Evolutionary conservation across 371 early-diverging fungal species (phyloP), one percentile per base, ranked within the genome.

Genomic region (Apophysomyces variabilis): DNA sequence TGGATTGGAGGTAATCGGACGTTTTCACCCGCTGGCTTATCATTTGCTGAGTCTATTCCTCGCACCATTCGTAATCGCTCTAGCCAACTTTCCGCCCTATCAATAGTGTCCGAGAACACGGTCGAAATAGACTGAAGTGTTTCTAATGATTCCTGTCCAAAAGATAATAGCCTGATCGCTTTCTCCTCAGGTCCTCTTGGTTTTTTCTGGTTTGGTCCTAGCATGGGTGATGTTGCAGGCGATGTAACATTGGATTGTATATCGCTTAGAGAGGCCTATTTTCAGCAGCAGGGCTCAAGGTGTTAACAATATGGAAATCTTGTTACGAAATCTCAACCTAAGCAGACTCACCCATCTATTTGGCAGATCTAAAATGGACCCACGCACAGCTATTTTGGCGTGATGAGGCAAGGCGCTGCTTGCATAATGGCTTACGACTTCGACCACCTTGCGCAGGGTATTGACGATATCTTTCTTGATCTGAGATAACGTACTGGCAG

Each of bases 291-390:
- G 5, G 32, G 32, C 3, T 26, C 32, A 26, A 26, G 32, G 1
- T 26, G 32, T 26, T 26, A 26, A 26, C 3, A 26, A 26, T 26
- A 26, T 26, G 32, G 32, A 26, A 26, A 26, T 26, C 32, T 26
- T 26, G 32, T 26, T 26, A 26, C 3, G 32, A 26, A 3, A 26
- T 26, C 32, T 26, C 11, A 65, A 3, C 1, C 13, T 7, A 57
- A 35, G 18, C 39, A 57, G n/a, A 35, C 70, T 74, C 45, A 86
- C 89, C 95, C 95, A 95, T 66, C 94, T 83, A 11, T 83, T 79
- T 4, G 97, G 97, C 64, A 97, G 79, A 12, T 84, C 83, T 21
- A 97, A 76, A 56, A 97, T 95, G 65, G 96, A 90, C n/a, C 84
- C 87, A 16, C 95, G 87, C 4, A 97, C 96, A 32, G 84, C 86